These are phyloP conservation scores for Pseudopithomyces maydicus DNA, from an alignment of 2,329 filamentous ascomycete species.

Conservation along the genomic window DNA sequence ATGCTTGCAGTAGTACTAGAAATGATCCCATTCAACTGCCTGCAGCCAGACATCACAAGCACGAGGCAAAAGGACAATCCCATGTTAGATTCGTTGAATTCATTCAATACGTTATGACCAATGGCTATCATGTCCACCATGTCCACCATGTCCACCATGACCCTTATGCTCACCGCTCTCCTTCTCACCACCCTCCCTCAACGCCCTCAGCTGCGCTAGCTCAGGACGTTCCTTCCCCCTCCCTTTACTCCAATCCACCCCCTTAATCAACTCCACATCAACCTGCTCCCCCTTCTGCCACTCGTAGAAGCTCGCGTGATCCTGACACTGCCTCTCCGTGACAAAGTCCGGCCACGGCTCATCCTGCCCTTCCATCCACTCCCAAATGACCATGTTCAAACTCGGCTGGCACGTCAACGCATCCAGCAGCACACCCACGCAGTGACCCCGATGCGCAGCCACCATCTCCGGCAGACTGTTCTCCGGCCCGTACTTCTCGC, in stretches of 20 bases:
- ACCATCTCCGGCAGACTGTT: not conserved
- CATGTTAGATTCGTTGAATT: too few species aligned
- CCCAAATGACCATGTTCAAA: constrained; percentile 9
- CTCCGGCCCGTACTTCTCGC: not conserved
- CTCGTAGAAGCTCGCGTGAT: not conserved
- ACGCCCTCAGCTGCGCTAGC: not conserved
- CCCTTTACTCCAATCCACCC: constrained; percentile 4
- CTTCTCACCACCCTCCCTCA: not conserved
- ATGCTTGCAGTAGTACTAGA: too few species aligned
- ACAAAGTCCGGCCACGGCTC: constrained; percentile 5
- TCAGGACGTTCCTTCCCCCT: not conserved
- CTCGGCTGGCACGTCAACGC: constrained; percentile 12
- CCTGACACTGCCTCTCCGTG: constrained; percentile 1
- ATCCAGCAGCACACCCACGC: constrained; percentile 10
- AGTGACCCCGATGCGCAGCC: constrained; percentile 7
- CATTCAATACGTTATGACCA: too few species aligned
- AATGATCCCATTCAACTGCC: too few species aligned
- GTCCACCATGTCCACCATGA: not conserved
- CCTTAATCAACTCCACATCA: not conserved
- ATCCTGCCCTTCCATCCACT: constrained; percentile 10
- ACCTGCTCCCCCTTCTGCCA: constrained; percentile 6
- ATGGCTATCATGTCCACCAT: not conserved
- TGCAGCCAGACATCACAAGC: not conserved
- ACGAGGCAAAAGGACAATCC: not conserved
- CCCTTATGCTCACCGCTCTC: not conserved